Base-by-base conservation (phyloP, 2,329 filamentous ascomycete genomes). In the Ustulina deusta region DNA sequence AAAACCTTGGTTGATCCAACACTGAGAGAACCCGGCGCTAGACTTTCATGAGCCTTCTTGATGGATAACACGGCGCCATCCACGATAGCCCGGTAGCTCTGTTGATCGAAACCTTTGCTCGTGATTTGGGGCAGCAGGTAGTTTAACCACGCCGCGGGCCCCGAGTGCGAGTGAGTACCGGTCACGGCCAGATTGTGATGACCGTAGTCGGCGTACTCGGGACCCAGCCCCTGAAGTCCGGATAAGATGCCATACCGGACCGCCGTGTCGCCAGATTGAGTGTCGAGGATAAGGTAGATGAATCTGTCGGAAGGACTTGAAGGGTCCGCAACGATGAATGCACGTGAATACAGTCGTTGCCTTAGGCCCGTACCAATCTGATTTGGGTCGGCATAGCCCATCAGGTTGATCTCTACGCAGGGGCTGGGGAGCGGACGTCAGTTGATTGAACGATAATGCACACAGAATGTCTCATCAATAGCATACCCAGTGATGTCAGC, bases 81-180 rank as follows among this genome's bases (percentile, higher is more conserved):
- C 0, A 98, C 93, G 69, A 98, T 93, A 32, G 95, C 94, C 71
- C 90, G 86, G 76, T 97, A 97, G 74, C 93, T 97, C 79, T 97
- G 92, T 75, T 90, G 89, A 79, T 93, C 87, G 74, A 97, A 97
- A 0, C 95, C 95, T 66, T 91, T 86, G 75, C 90, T 94, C 0
- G 95, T 96, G 71, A 98, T 91, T 77, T 97, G 94, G 7, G 94
- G 95, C 6, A 97, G 84, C 10, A 98, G 86, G 77, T 97, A 98
- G 80, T 98, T 98, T 78, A 97, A 85, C 93, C 94, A 98, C 6
- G 92, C 95, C 1, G 92, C 95, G 0, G 95, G 94, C 0, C 94
- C 95, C 27, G 94, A 91, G 81, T 98, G 95, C 29, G 93, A 96
- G 79, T 98, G 95, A 0, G 95, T 98, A 61, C 94, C 95, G 0